These are phyloP conservation scores for Triticum urartu DNA, from an alignment of 176 grass and related monocot genomes.

Conservation along the genomic window DNA sequence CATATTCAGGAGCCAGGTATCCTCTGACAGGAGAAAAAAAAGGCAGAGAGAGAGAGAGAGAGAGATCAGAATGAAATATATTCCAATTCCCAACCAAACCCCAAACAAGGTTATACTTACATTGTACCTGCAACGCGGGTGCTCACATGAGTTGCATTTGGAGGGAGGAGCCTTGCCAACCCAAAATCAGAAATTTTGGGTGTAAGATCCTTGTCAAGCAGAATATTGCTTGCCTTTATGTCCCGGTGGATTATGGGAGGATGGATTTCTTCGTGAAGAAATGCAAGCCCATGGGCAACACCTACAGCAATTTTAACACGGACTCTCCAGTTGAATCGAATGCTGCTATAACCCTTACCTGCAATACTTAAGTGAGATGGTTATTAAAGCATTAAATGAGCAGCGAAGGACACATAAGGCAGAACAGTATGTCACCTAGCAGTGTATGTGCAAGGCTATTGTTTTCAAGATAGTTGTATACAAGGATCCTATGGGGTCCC, in stretches of 20 bases:
- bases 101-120: constrained; percentile 39
- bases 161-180: constrained; percentile 70
- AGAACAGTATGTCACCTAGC: constrained; percentile 52
- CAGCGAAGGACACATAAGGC: constrained; percentile 4
- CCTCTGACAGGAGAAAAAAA: constrained; percentile 37
- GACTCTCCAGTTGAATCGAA: constrained; percentile 69
- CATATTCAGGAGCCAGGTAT: constrained; percentile 87
- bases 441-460: constrained; percentile 75
- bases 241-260: constrained; percentile 82
- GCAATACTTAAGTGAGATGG: constrained; percentile 24
- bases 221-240: constrained; percentile 93
- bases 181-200: constrained; percentile 95
- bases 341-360: constrained; percentile 51
- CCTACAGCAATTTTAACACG: constrained; percentile 74
- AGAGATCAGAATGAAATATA: constrained; percentile 1
- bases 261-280: constrained; percentile 71
- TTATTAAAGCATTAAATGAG: not conserved
- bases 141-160: constrained; percentile 82
- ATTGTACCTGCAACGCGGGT: constrained; percentile 82
- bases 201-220: constrained; percentile 77
- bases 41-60: not conserved
- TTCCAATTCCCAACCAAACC: not conserved
- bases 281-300: constrained; percentile 68
- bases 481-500: constrained; percentile 67
- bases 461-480: constrained; percentile 86